A percentile compares a stretch with the other conserved stretches of the same genome.
Conservation (phyloP, 768 basidiomycete genomes). For the Dendrothele bispora region DNA sequence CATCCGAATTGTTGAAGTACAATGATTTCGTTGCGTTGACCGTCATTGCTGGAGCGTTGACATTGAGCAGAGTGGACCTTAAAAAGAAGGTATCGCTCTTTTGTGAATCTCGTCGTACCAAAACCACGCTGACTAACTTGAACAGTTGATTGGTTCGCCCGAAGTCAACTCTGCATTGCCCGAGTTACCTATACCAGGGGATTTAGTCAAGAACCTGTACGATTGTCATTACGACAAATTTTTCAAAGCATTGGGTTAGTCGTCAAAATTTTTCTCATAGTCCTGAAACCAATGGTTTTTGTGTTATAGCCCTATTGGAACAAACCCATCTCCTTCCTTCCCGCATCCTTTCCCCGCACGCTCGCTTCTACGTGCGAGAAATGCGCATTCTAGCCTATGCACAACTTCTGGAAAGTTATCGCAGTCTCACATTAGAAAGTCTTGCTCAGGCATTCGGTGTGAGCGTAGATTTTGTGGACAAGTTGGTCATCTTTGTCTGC, state of each 20-base stretch:
- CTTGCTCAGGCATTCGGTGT: slow-evolving; percentile 89
- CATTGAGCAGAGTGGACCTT: slow-evolving; percentile 78
- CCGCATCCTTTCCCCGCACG: slow-evolving; percentile 81
- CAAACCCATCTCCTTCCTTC: slow-evolving; percentile 86
- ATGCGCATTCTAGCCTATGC: slow-evolving; percentile 94
- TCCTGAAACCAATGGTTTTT: slow-evolving; percentile 3
- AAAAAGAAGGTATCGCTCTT: slow-evolving; percentile 75
- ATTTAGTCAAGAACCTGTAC: slow-evolving; percentile 84
- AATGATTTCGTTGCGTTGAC: slow-evolving; percentile 88
- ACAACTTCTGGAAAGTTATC: slow-evolving; percentile 90
- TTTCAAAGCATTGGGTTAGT: slow-evolving; percentile 81
- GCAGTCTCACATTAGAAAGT: slow-evolving; percentile 85
- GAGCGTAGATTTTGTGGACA: slow-evolving; percentile 83
- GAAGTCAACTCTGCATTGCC: slow-evolving; percentile 87
- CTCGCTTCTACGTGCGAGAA: slow-evolving; percentile 89
- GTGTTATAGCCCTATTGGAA: slow-evolving; percentile 74
- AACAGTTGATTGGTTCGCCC: slow-evolving; percentile 77
- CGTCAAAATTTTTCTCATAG: slow-evolving; percentile 7
- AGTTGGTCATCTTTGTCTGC: slow-evolving; percentile 45
- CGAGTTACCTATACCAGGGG: slow-evolving; percentile 78
- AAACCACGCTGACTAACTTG: slow-evolving; percentile 6
- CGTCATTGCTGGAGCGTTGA: slow-evolving; percentile 76
- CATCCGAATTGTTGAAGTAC: slow-evolving; percentile 84
- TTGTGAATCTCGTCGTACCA: neutral
- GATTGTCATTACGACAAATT: slow-evolving; percentile 95